Evolutionary conservation across 2,329 filamentous ascomycete genomes (phyloP).

Genomic region (Hypoxylon sp.): DNA sequence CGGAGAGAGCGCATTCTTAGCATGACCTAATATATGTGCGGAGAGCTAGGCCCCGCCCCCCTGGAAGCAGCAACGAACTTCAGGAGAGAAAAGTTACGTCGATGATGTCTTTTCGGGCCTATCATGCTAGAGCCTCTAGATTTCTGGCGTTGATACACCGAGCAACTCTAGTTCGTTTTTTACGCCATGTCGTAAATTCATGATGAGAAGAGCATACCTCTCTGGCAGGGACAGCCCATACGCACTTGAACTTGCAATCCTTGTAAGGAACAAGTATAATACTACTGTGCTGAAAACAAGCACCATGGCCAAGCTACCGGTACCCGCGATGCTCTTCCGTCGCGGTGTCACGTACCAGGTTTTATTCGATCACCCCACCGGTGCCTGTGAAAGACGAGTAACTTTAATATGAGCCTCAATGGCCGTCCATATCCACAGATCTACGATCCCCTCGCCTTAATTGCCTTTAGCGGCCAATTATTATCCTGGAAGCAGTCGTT

Average conservation of each 20-base stretch:
- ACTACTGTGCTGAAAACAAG: constrained; percentile 25
- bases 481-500: constrained; percentile 19
- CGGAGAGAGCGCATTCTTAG: constrained; percentile 31
- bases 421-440: constrained; percentile 32
- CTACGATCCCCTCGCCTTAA: constrained; percentile 36
- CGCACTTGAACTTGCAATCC: background rate
- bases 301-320: constrained; percentile 20
- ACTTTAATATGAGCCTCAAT: constrained; percentile 42
- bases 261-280: constrained; percentile 17
- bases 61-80: constrained; percentile 44
- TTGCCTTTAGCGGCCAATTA: constrained; percentile 28
- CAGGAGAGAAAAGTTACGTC: constrained; percentile 19
- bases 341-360: constrained; percentile 7
- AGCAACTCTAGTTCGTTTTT: constrained; percentile 8
- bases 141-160: constrained; percentile 8
- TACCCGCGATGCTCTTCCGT: constrained; percentile 23
- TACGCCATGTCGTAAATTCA: background rate
- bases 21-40: constrained; percentile 44
- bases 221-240: background rate
- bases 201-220: constrained; percentile 20
- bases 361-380: constrained; percentile 25
- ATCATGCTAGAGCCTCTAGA: constrained; percentile 6
- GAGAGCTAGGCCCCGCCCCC: constrained; percentile 49
- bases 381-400: constrained; percentile 27
- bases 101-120: constrained; percentile 35